These are phyloP conservation scores for Barnettozyma sucrosica DNA, from an alignment of 805 yeast species.

Conservation along the genomic window DNA sequence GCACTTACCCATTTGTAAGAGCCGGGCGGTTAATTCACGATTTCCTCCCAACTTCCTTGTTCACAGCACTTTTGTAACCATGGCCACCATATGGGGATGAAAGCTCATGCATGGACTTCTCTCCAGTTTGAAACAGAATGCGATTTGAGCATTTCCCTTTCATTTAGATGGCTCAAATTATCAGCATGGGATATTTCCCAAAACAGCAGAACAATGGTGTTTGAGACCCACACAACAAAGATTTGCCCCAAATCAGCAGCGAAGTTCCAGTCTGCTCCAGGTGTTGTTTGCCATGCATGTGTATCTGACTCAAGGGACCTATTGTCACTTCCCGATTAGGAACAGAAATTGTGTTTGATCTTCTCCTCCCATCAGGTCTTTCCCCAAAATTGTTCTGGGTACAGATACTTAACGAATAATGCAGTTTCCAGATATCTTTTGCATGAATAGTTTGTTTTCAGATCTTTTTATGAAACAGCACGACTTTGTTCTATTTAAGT, in stretches of 20 bases:
- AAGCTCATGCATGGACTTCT: no score
- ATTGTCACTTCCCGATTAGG: not conserved
- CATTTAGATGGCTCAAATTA: no score
- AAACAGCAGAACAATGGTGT: slow-evolving; percentile 1
- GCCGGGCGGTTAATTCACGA: no score
- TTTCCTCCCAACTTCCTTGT: no score
- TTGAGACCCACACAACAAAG: not conserved
- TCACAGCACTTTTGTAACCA: no score
- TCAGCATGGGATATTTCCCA: no score
- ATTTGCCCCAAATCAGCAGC: not conserved
- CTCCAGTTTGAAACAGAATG: no score
- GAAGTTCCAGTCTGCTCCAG: not conserved
- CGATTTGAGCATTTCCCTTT: no score
- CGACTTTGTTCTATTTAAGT: not conserved
- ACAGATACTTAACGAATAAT: not conserved
- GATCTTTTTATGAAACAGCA: not conserved
- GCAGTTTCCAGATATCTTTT: no score
- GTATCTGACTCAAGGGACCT: not conserved
- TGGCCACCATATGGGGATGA: no score
- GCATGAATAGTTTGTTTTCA: no score
- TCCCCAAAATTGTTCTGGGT: not conserved
- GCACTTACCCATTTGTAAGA: no score
- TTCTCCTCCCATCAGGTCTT: not conserved
- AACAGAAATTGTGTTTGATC: not conserved
- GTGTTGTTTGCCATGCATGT: not conserved